A percentile compares a stretch with the other conserved stretches of the same genome.
These are phyloP conservation scores for Tubosaeta sp. DNA, from an alignment of 768 basidiomycete genomes.

Conservation along the genomic window DNA sequence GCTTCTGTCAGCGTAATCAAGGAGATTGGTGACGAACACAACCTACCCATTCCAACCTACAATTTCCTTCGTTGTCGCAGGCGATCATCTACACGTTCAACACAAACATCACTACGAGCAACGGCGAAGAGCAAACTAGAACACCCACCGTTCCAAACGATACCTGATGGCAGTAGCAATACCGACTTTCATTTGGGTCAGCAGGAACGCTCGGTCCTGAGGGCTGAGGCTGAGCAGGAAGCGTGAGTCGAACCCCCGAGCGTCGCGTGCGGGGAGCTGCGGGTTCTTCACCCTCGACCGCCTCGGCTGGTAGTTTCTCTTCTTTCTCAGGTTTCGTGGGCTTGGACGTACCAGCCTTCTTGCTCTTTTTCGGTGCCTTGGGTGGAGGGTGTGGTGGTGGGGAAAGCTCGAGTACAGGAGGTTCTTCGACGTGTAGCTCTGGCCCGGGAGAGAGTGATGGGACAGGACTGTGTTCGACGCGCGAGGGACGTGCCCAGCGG, in stretches of 20 bases:
- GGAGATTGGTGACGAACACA: neutral
- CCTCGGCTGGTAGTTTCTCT: conserved; percentile 8
- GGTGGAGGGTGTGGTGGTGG: conserved; percentile 10
- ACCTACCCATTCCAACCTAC: conserved; percentile 81
- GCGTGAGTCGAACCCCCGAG: conserved; percentile 30
- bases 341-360: conserved; percentile 16
- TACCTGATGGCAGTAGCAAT: conserved; percentile 78
- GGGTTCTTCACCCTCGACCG: conserved; percentile 9
- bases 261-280: conserved; percentile 19
- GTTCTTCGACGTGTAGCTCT: conserved; percentile 16
- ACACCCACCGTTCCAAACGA: conserved; percentile 73
- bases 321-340: conserved; percentile 16
- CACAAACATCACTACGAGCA: neutral
- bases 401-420: conserved; percentile 5
- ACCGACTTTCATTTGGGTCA: conserved; percentile 54
- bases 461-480: conserved; percentile 42
- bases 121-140: neutral
- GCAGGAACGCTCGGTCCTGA: conserved; percentile 18
- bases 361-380: conserved; percentile 21
- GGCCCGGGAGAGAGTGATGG: conserved; percentile 32
- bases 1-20: neutral
- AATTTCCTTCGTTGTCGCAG: conserved; percentile 64
- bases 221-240: conserved; percentile 29
- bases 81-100: conserved; percentile 68
- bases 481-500: conserved; percentile 44